These are phyloP conservation scores for Colletotrichum gloeosporioides DNA, from an alignment of 2,329 filamentous ascomycete species.

Conservation along the genomic window DNA sequence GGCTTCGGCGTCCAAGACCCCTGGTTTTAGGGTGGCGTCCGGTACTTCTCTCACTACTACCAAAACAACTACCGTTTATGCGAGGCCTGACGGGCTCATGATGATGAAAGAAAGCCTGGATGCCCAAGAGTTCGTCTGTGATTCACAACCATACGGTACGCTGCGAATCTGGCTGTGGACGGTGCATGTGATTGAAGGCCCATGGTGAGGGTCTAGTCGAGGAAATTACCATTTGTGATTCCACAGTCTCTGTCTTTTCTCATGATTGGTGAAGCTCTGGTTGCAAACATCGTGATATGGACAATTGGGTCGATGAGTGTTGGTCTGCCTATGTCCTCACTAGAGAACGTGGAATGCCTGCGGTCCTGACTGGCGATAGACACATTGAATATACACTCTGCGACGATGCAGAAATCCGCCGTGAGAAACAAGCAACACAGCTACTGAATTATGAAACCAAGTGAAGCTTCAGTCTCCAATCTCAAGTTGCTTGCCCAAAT, in stretches of 20 bases:
- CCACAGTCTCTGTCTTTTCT: too few species aligned
- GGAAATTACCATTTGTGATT: not conserved
- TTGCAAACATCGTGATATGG: not conserved
- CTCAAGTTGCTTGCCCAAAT: not conserved
- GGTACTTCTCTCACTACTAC: not conserved
- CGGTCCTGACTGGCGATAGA: not conserved
- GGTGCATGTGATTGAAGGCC: not conserved
- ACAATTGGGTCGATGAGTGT: not conserved
- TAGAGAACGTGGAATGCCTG: not conserved
- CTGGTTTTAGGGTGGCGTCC: not conserved
- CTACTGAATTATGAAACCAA: not conserved
- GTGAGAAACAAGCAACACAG: not conserved
- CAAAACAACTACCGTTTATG: not conserved
- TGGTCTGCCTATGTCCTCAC: not conserved
- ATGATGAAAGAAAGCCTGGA: not conserved
- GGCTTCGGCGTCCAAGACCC: not conserved
- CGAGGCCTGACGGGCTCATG: rapidly evolving
- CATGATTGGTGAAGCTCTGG: not conserved
- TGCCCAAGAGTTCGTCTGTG: too few species aligned
- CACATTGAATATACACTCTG: not conserved
- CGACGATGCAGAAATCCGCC: not conserved
- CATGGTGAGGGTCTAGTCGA: too few species aligned
- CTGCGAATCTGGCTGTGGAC: not conserved
- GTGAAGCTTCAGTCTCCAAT: not conserved
- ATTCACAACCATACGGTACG: not conserved